phyloP scores from a whole-genome alignment of 345 rosid species.

The Clarkia xantiana region DNA sequence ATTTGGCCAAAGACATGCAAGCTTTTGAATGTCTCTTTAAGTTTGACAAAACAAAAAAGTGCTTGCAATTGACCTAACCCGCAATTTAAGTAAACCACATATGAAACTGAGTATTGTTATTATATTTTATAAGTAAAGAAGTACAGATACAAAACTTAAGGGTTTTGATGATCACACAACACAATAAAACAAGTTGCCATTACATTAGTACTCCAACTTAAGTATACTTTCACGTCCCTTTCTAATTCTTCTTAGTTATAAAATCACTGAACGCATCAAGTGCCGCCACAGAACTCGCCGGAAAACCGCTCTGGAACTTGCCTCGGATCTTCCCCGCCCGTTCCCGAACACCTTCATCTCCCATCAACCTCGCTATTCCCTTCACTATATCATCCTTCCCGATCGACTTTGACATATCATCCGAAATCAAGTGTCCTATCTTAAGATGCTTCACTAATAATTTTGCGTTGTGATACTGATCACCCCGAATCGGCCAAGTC shows the following conservation, averaged over 20 bases:
- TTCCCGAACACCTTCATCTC: conserved; percentile 14
- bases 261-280: conserved; percentile 15
- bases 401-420: conserved; percentile 10
- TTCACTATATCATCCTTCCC: conserved; percentile 11
- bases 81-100: too few species aligned
- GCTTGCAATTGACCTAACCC: too few species aligned
- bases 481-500: conserved; percentile 26
- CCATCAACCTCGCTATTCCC: conserved; percentile 25
- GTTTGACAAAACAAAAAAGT: too few species aligned
- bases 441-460: conserved; percentile 13
- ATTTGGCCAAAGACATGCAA: too few species aligned
- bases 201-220: too few species aligned
- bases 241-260: not conserved
- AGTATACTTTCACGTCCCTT: too few species aligned
- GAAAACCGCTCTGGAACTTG: conserved; percentile 19
- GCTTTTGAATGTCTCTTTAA: too few species aligned
- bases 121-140: too few species aligned
- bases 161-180: too few species aligned
- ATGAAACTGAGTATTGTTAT: too few species aligned
- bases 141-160: too few species aligned
- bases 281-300: conserved; percentile 9
- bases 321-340: conserved; percentile 6
- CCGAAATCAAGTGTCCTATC: conserved; percentile 10
- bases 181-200: too few species aligned
- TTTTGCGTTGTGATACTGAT: conserved; percentile 20